Base-by-base conservation (phyloP, 1,284 basidiomycete species). In the Sanghuangporus weigelae region DNA sequence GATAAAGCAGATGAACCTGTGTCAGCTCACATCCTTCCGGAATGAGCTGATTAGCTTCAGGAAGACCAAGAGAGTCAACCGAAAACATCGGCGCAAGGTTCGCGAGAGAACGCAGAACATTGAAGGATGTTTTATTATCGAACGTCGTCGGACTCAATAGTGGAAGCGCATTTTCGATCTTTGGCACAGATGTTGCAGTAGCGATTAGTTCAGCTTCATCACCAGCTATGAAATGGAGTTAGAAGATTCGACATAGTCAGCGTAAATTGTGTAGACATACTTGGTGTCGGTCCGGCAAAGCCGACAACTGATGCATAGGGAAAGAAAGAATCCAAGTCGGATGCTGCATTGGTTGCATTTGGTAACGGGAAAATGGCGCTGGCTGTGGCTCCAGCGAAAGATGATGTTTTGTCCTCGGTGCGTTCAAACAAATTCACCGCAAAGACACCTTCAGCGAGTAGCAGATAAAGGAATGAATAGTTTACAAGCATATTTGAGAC, bases 81-180 rank as follows among this genome's bases (percentile, higher is more conserved):
- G 83, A 85, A 69, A 80, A 81, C 78, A 81, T 83, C 3, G 86
- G 85, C 0, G 81, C 75, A 21, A 87, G 78, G 69, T 82, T 85
- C 19, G 84, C 86, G 76, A 82, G 81, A 67, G 79, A 75, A 57
- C 77, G 72, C 60, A 81, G 70, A 21, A 84, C 73, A 67, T 81
- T 73, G 68, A 84, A 82, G 7, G 67, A 66, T 3, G 71, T 69
- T 55, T 73, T 68, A 53, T 73, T 72, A 44, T 75, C 74, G 11
- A 74, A 71, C 3, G 79, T 72, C 36, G 74, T 71, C 19, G 77
- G 79, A 59, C 71, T 68, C 4, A 77, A 69, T 5, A 81, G 72
- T 16, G 78, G 75, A 61, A 74, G 78, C 19, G 74, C 70, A 44
- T 69, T 72, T 51, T 73, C 70, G 12, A 78, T 71, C 66, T 78